Evolutionary conservation across 371 early-diverging fungal species (phyloP).

Genomic region (Apophysomyces variabilis): DNA sequence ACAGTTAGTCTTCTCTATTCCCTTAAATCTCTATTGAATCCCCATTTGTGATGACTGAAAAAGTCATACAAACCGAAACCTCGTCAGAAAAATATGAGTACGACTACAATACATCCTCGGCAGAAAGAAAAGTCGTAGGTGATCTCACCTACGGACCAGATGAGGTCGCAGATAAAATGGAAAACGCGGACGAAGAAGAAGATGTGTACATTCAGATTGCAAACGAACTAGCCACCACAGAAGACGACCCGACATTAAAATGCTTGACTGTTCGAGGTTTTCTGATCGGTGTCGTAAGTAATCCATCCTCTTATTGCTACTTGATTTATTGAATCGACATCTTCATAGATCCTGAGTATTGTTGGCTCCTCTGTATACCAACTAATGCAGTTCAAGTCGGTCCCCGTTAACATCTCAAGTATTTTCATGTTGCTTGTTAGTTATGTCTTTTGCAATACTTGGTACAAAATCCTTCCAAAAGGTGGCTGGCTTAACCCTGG

Average conservation of each 20-base stretch:
- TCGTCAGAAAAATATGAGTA: too few relatives aligned
- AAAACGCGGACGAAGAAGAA: constrained; percentile 6
- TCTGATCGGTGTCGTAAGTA: constrained; percentile 40
- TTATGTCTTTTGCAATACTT: constrained; percentile 39
- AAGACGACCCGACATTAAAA: constrained; percentile 37
- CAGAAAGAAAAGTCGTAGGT: too few relatives aligned
- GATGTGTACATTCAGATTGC: constrained; percentile 28
- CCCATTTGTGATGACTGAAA: too few relatives aligned
- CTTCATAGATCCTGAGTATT: constrained; percentile 34
- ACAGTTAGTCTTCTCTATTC: too few relatives aligned
- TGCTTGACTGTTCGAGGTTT: constrained; percentile 38
- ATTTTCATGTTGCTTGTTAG: constrained; percentile 48
- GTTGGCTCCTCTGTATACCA: constrained; percentile 46
- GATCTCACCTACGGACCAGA: not conserved
- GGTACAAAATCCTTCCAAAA: constrained; percentile 32
- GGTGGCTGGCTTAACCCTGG: constrained; percentile 43
- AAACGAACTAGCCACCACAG: constrained; percentile 37
- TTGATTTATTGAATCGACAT: not conserved
- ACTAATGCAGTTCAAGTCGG: constrained; percentile 49
- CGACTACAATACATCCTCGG: too few relatives aligned
- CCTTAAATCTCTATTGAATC: too few relatives aligned
- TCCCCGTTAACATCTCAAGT: constrained; percentile 37
- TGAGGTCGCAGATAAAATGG: not conserved
- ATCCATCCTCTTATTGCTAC: not conserved
- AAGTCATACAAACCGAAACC: too few relatives aligned